Evolutionary conservation across 768 basidiomycete genomes (phyloP).

Genomic region (Mycena capillaripes): DNA sequence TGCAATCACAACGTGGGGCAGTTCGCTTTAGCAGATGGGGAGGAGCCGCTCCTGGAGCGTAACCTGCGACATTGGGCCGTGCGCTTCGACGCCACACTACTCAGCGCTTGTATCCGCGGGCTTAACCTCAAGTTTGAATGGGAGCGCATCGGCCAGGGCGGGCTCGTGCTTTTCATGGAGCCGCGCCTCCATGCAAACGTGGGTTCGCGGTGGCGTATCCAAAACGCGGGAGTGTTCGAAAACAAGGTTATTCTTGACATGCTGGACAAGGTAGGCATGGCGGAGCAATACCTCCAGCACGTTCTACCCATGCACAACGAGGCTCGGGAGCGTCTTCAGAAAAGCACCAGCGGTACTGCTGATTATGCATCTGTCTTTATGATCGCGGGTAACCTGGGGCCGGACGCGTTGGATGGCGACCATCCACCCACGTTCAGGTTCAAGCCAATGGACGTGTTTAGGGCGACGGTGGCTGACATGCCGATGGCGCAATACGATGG

Average conservation of each 20-base stretch:
- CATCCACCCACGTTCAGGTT: conserved; percentile 5
- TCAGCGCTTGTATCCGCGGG: conserved; percentile 16
- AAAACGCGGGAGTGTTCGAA: neutral
- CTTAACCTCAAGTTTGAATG: conserved; percentile 24
- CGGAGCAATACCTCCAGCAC: neutral
- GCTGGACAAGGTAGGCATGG: conserved; percentile 1
- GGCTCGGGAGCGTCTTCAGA: conserved; percentile 34
- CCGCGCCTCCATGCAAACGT: conserved; percentile 21
- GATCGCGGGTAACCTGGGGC: conserved; percentile 14
- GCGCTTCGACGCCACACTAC: conserved; percentile 27
- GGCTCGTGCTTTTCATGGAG: conserved; percentile 11
- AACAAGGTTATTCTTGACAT: conserved; percentile 1
- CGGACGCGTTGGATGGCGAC: conserved; percentile 7
- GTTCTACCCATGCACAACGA: conserved; percentile 13
- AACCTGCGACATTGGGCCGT: conserved; percentile 24
- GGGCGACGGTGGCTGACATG: neutral
- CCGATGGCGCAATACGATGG: neutral
- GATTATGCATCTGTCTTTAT: conserved; percentile 8
- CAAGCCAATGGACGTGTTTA: conserved; percentile 2
- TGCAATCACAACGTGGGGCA: no score
- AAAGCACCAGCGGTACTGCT: conserved; percentile 43
- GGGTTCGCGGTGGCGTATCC: conserved; percentile 27
- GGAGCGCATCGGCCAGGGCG: conserved; percentile 25
- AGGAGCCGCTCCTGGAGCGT: conserved; percentile 19
- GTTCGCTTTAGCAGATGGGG: neutral